Evolutionary conservation across 345 rosid species (phyloP), one percentile per base, ranked within the genome.

Genomic region (Mangifera indica): DNA sequence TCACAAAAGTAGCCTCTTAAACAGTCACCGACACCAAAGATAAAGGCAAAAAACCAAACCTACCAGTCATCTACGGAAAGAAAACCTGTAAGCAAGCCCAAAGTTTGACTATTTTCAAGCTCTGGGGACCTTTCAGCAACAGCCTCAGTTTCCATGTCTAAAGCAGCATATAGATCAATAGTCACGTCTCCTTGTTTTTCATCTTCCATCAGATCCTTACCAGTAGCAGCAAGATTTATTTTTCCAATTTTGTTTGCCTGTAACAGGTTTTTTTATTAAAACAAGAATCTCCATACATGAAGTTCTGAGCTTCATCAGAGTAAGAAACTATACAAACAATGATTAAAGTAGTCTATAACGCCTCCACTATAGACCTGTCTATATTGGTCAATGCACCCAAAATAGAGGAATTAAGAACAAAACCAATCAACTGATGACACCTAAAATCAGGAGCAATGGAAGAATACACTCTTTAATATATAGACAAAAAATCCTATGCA

Each of bases 171-270:
- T 69, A 93, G 92, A 85, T 96, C 99, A 72, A 91, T 61, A 5
- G 89, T 89, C 67, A 96, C 93, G 81, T 96, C 98, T 81, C 91
- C 99, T 84, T 83, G 99, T 71, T 96, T 96, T 78, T 96, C 99
- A 48, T 96, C 99, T 71, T 96, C 99, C 98, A 95, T 92, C 74
- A 96, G 94, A 85, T 96, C 99, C 85, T 91, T 96, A 75, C 99
- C 99, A 53, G 91, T 93, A 53, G 99, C 99, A 81, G 99, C 99
- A 65, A 96, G 94, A 80, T 96, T 96, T 84, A 96, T 93, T 80
- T 84, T 93, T 55, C 99, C 99, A 73, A 96, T 93, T 84, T 91
- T 96, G 80, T 91, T 89, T 74, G 99, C 99, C 99, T 93, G 81
- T 76, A 80, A 13, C 78, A 54, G 49, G 46, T 17, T 12, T 13